Conservation (phyloP, 2,329 filamentous ascomycete genomes). For the Rutstroemia sp. region DNA sequence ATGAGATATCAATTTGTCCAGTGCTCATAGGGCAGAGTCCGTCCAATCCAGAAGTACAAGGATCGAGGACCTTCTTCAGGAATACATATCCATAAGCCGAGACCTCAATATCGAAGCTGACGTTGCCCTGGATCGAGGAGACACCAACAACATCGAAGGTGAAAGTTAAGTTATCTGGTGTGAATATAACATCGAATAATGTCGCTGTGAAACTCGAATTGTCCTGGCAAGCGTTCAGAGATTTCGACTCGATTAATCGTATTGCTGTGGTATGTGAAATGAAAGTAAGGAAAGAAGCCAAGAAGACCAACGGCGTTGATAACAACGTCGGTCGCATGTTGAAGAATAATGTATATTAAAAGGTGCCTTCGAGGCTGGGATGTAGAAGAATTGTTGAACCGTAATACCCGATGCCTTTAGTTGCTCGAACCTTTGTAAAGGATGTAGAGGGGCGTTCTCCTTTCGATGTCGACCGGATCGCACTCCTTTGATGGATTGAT, state of each 20-base stretch:
- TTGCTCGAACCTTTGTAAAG: background rate
- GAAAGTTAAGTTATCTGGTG: slow-evolving; percentile 65
- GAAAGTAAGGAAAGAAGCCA: slow-evolving; percentile 24
- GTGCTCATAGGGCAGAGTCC: slow-evolving; percentile 89
- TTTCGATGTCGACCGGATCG: background rate
- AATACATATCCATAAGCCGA: slow-evolving; percentile 77
- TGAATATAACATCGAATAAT: slow-evolving; percentile 79
- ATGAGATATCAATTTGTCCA: slow-evolving; percentile 70
- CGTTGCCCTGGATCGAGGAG: slow-evolving; percentile 75
- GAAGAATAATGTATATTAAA: slow-evolving; percentile 11
- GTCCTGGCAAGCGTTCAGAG: slow-evolving; percentile 76
- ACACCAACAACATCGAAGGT: slow-evolving; percentile 71
- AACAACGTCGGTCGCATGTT: slow-evolving; percentile 25
- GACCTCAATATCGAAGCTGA: slow-evolving; percentile 68
- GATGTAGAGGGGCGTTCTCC: background rate
- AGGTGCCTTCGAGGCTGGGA: slow-evolving; percentile 16
- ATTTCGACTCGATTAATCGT: slow-evolving; percentile 60
- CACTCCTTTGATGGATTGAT: background rate
- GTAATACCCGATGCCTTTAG: background rate
- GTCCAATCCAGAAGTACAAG: slow-evolving; percentile 59
- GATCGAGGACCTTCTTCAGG: slow-evolving; percentile 61
- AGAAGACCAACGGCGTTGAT: slow-evolving; percentile 23
- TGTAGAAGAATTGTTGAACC: background rate
- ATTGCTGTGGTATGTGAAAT: slow-evolving; percentile 19
- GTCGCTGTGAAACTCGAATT: slow-evolving; percentile 83